phyloP scores from a whole-genome alignment of 1,139 yeast species.

The Suhomyces ambrosiae region DNA sequence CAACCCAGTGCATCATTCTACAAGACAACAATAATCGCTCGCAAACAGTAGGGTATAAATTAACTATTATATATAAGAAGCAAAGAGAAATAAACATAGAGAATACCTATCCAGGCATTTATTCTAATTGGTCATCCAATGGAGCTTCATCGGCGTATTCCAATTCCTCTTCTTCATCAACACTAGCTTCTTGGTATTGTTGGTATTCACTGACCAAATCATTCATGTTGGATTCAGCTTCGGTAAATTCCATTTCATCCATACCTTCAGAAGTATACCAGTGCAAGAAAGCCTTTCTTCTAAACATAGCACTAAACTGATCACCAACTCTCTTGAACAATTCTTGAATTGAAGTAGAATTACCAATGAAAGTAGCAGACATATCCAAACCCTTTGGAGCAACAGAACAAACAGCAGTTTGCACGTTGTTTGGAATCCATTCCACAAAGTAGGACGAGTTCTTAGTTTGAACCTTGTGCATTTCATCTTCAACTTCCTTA shows the following conservation, averaged over 20 bases:
- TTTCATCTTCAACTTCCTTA: conserved; percentile 92
- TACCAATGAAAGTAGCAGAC: conserved; percentile 91
- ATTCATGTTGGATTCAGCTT: conserved; percentile 81
- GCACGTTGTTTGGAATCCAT: conserved; percentile 97
- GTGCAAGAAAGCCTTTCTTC: conserved; percentile 92
- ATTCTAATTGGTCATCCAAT: conserved; percentile 55
- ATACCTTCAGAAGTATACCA: conserved; percentile 96
- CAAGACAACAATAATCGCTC: too few relatives aligned
- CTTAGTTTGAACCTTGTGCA: conserved; percentile 81
- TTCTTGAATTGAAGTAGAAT: conserved; percentile 90
- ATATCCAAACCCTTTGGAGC: conserved; percentile 85
- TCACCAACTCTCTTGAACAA: conserved; percentile 86
- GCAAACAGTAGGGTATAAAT: conserved; percentile 20
- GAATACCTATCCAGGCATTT: conserved; percentile 15
- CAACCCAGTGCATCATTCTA: too few relatives aligned
- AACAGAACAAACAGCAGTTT: conserved; percentile 88
- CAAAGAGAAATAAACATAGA: conserved; percentile 16
- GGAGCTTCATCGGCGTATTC: conserved; percentile 69
- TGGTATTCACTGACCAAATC: conserved; percentile 89
- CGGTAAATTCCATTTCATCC: conserved; percentile 93
- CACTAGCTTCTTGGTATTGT: conserved; percentile 85
- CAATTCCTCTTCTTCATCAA: conserved; percentile 70
- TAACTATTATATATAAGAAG: conserved; percentile 18
- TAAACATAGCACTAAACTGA: conserved; percentile 89
- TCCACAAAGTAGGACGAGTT: conserved; percentile 84